A percentile compares a stretch with the other conserved stretches of the same genome.
These are phyloP conservation scores for Bryopsis sp. DNA, from an alignment of 139 green algal species.

Conservation along the genomic window DNA sequence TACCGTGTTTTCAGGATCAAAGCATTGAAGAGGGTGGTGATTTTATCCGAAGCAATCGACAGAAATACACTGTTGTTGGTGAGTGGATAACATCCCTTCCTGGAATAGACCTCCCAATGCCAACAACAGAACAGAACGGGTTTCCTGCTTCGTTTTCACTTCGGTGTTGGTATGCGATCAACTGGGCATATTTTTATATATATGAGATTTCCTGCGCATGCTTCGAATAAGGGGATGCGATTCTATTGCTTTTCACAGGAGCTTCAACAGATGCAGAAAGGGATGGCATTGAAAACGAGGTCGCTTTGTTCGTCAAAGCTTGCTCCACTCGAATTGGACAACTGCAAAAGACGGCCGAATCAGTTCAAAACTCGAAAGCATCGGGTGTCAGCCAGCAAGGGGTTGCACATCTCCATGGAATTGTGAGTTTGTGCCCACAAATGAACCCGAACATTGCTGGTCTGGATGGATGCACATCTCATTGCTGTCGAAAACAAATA, in stretches of 20 bases:
- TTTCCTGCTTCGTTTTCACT: background rate
- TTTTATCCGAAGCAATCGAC: background rate
- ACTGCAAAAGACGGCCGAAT: background rate
- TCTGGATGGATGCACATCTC: no score
- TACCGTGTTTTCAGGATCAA: background rate
- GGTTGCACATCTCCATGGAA: conserved; percentile 19
- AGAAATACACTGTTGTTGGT: conserved; percentile 7
- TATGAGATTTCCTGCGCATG: no score
- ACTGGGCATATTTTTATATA: no score
- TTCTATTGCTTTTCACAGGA: no score
- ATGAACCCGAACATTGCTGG: background rate
- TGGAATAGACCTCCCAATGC: background rate
- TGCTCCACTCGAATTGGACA: conserved; percentile 16
- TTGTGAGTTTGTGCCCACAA: background rate
- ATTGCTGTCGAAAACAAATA: no score
- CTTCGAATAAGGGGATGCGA: no score
- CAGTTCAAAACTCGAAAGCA: background rate
- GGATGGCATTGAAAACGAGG: conserved; percentile 9
- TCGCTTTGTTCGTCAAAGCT: conserved; percentile 15
- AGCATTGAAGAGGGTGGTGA: background rate
- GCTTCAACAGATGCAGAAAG: background rate
- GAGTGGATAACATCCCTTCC: no score
- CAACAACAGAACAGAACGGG: background rate
- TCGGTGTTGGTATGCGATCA: no score
- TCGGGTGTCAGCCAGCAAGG: conserved; percentile 1